phyloP scores from a whole-genome alignment of 2,329 filamentous ascomycete genomes.

The Hymenoscyphus scutula region DNA sequence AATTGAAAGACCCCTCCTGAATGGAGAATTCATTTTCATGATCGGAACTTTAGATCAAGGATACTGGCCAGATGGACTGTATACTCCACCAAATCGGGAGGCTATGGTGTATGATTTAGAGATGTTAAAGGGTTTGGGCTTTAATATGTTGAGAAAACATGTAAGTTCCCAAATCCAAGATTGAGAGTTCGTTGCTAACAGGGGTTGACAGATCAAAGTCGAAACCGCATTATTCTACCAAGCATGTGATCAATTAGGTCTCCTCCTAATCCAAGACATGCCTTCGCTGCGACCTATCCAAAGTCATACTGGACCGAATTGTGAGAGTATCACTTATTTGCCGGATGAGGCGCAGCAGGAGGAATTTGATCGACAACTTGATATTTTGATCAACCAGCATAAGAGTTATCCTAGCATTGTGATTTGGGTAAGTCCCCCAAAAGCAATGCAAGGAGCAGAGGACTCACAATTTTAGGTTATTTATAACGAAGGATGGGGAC shows the following conservation, averaged over 20 bases:
- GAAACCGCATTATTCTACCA: slow-evolving; percentile 22
- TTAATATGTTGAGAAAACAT: slow-evolving; percentile 71
- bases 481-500: slow-evolving; percentile 73
- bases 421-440: slow-evolving; percentile 51
- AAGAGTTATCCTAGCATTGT: slow-evolving; percentile 58
- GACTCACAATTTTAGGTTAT: slow-evolving; percentile 46
- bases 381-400: slow-evolving; percentile 43
- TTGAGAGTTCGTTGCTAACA: neutral
- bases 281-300: slow-evolving; percentile 50
- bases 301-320: slow-evolving; percentile 3
- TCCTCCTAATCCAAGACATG: slow-evolving; percentile 69
- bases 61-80: slow-evolving; percentile 68
- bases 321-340: slow-evolving; percentile 19
- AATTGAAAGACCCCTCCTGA: slow-evolving; percentile 45
- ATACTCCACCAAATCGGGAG: slow-evolving; percentile 62
- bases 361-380: slow-evolving; percentile 55
- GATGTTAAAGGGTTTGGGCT: slow-evolving; percentile 62
- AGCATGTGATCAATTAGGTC: slow-evolving; percentile 20
- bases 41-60: slow-evolving; percentile 71
- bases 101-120: slow-evolving; percentile 67
- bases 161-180: slow-evolving; percentile 39
- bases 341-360: slow-evolving; percentile 51
- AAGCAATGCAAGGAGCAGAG: neutral
- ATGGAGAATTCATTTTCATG: slow-evolving; percentile 66
- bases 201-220: neutral